phyloP scores from a whole-genome alignment of 164 flowering plant species.

The Vitis amurensis region DNA sequence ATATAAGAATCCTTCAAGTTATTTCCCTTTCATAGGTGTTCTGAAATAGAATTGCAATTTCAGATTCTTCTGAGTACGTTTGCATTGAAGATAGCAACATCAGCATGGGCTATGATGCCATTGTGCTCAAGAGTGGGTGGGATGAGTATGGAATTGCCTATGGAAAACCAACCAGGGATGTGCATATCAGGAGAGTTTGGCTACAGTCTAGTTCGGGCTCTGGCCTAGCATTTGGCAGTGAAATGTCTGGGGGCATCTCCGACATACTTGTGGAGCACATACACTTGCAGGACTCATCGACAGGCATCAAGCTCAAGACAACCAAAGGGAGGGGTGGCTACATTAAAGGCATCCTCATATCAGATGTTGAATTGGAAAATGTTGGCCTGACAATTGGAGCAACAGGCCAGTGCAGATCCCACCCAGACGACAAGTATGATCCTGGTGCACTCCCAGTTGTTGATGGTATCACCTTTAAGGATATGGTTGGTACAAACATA shows the following conservation, averaged over 20 bases:
- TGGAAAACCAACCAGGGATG: conserved; percentile 46
- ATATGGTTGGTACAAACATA: conserved; percentile 52
- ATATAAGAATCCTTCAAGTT: no score
- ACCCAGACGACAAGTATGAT: conserved; percentile 61
- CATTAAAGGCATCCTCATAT: conserved; percentile 39
- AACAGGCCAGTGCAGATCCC: conserved; percentile 42
- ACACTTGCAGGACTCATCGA: conserved; percentile 33
- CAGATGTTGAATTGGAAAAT: conserved; percentile 43
- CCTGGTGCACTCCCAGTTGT: conserved; percentile 57
- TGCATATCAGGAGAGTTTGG: conserved; percentile 41
- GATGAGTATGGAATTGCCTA: conserved; percentile 74
- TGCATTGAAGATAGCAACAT: conserved; percentile 72
- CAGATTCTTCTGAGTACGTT: conserved; percentile 65
- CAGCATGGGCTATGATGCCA: conserved; percentile 59
- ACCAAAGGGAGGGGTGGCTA: conserved; percentile 63
- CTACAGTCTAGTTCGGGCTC: conserved; percentile 52
- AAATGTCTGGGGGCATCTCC: conserved; percentile 83
- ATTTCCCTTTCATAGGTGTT: no score
- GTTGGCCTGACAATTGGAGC: conserved; percentile 43
- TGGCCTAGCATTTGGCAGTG: conserved; percentile 65
- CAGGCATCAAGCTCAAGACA: conserved; percentile 53
- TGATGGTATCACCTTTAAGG: conserved; percentile 39
- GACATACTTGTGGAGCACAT: conserved; percentile 39
- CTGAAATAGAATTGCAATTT: conserved; percentile 4
- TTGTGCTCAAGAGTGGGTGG: conserved; percentile 78